Percentiles rank a stretch among this genome's conserved stretches.
These are phyloP conservation scores for Gracilariopsis chorda DNA, from an alignment of 23 red algal genomes.

Conservation along the genomic window DNA sequence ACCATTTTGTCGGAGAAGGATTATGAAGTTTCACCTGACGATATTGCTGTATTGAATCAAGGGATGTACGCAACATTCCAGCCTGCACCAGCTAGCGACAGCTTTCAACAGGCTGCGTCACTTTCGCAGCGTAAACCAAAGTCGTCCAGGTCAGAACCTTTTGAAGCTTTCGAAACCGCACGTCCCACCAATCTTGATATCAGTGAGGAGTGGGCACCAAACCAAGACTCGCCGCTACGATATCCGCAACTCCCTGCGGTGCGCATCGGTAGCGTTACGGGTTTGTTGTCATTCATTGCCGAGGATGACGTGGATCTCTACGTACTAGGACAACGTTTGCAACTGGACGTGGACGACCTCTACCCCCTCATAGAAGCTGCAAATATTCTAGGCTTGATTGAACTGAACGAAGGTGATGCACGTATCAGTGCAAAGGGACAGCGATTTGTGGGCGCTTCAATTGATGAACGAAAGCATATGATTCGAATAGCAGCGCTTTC, in stretches of 20 bases:
- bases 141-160: neutral
- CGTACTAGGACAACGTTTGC: conserved; percentile 80
- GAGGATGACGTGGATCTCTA: conserved; percentile 79
- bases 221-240: neutral
- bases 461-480: conserved; percentile 92
- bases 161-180: neutral
- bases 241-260: conserved; percentile 92
- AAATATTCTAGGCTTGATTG: conserved; percentile 85
- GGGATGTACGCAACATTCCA: neutral
- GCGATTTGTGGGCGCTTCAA: conserved; percentile 70
- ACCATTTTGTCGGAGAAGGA: conserved; percentile 75
- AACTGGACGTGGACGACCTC: conserved; percentile 98
- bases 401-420: conserved; percentile 83
- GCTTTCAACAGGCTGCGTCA: no score
- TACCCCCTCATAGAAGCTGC: conserved; percentile 96
- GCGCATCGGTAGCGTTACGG: conserved; percentile 92
- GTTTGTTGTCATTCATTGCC: conserved; percentile 89
- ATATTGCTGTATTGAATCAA: conserved; percentile 29
- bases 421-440: conserved; percentile 64
- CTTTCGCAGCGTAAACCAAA: no score
- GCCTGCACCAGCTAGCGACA: no score
- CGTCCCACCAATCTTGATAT: neutral
- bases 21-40: conserved; percentile 36
- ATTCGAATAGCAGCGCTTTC: conserved; percentile 71
- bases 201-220: neutral